Evolutionary conservation across 2,329 filamentous ascomycete genomes (phyloP).

Genomic region (Paecilomyces niveus): DNA sequence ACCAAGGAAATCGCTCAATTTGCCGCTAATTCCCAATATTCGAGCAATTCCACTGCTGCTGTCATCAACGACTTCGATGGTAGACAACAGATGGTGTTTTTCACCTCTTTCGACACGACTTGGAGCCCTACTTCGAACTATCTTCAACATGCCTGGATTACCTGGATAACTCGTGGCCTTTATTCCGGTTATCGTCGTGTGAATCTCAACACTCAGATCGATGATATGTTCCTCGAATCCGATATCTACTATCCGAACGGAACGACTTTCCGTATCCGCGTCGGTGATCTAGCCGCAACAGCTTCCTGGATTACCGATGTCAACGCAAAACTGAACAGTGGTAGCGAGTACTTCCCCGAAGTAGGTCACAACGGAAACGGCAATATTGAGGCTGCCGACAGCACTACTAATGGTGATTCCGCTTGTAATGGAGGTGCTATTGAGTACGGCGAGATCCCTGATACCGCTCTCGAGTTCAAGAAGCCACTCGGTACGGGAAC

Average conservation of each 20-base stretch:
- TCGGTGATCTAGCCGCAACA: conserved; percentile 43
- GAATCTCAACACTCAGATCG: conserved; percentile 52
- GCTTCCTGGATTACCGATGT: conserved; percentile 35
- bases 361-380: conserved; percentile 52
- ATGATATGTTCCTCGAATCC: conserved; percentile 55
- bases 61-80: conserved; percentile 54
- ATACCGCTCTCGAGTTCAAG: conserved; percentile 43
- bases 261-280: conserved; percentile 43
- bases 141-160: conserved; percentile 56
- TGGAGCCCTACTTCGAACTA: conserved; percentile 51
- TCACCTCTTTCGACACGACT: conserved; percentile 46
- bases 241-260: conserved; percentile 45
- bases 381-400: conserved; percentile 36
- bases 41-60: conserved; percentile 42
- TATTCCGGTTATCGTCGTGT: conserved; percentile 50
- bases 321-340: conserved; percentile 42
- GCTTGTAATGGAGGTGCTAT: conserved; percentile 33
- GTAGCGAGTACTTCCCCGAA: conserved; percentile 48
- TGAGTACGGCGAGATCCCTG: conserved; percentile 39
- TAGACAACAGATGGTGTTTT: conserved; percentile 57
- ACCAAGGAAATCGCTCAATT: conserved; percentile 52
- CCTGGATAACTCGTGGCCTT: conserved; percentile 54
- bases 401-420: conserved; percentile 11
- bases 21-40: conserved; percentile 30
- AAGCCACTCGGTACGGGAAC: conserved; percentile 47